These are phyloP conservation scores for Plenodomus biglobosus DNA, from an alignment of 2,329 filamentous ascomycete species.

Conservation along the genomic window DNA sequence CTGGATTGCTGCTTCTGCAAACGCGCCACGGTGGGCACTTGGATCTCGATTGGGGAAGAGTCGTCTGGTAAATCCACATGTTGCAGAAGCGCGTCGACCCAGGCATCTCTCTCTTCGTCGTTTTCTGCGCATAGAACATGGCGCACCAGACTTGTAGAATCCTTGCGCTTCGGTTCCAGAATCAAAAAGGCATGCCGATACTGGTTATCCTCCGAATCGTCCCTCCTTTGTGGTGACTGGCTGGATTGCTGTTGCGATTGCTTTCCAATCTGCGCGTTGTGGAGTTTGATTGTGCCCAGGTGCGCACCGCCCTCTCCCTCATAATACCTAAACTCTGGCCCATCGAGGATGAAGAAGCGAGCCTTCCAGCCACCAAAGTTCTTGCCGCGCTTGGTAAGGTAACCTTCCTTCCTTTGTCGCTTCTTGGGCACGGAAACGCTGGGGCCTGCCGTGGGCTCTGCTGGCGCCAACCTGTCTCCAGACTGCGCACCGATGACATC, in stretches of 20 bases:
- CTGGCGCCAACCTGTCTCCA: conserved; percentile 56
- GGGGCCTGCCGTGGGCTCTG: conserved; percentile 52
- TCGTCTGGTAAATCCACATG: conserved; percentile 76
- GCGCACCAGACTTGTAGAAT: conserved; percentile 81
- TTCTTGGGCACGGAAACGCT: conserved; percentile 48
- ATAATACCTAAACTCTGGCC: conserved; percentile 80
- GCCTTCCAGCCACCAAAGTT: conserved; percentile 99
- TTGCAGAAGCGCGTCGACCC: conserved; percentile 86
- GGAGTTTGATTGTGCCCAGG: conserved; percentile 88
- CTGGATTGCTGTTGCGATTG: conserved; percentile 68
- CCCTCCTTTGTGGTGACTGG: conserved; percentile 62
- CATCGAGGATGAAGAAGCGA: conserved; percentile 69
- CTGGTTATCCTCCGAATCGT: conserved; percentile 85
- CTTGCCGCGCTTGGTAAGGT: conserved; percentile 94
- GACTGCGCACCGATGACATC: conserved; percentile 63
- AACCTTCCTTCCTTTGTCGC: conserved; percentile 79
- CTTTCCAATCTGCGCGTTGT: conserved; percentile 89
- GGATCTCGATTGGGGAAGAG: conserved; percentile 50
- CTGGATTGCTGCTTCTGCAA: conserved; percentile 46
- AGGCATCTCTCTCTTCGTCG: conserved; percentile 86
- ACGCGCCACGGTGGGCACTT: conserved; percentile 20
- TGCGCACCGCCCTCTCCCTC: conserved; percentile 88
- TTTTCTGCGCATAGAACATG: conserved; percentile 96
- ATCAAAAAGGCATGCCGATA: conserved; percentile 96
- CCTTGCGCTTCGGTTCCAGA: conserved; percentile 93